Evolutionary conservation across 2,329 filamentous ascomycete genomes (phyloP).

Genomic region (Penicillium sclerotigenum): DNA sequence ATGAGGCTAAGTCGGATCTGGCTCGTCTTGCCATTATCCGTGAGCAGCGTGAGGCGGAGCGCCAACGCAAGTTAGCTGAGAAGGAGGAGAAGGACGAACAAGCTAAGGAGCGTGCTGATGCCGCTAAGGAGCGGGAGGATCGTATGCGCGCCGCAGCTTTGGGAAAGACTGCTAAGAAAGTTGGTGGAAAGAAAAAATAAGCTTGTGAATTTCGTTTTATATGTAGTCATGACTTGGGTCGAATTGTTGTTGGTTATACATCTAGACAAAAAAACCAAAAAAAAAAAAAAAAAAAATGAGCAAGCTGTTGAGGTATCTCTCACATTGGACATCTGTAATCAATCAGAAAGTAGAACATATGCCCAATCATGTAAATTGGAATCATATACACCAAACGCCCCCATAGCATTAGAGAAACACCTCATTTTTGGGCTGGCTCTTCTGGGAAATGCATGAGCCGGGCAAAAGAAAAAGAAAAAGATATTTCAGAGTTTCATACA

Average conservation of each 20-base stretch:
- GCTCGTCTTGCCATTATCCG: conserved; percentile 77
- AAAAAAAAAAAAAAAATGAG: neutral
- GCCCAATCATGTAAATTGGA: conserved; percentile 5
- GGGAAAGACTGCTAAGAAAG: conserved; percentile 33
- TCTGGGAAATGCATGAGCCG: conserved; percentile 16
- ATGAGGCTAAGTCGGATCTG: conserved; percentile 86
- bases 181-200: conserved; percentile 33
- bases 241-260: neutral
- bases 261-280: neutral
- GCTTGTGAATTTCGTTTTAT: neutral
- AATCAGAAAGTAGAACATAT: neutral
- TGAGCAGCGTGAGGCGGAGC: conserved; percentile 81
- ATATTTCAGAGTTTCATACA: conserved; percentile 18
- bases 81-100: conserved; percentile 51
- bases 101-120: conserved; percentile 37
- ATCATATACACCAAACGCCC: conserved; percentile 30
- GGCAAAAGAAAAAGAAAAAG: conserved; percentile 5
- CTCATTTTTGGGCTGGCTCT: neutral
- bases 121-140: conserved; percentile 36
- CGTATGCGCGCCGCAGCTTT: conserved; percentile 41
- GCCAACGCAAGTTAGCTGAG: conserved; percentile 76
- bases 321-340: neutral
- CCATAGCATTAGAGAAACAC: conserved; percentile 8
- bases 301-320: conserved; percentile 5
- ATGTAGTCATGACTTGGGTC: conserved; percentile 3